phyloP scores from a whole-genome alignment of 2,329 filamentous ascomycete genomes.

The Cercospora sp. region DNA sequence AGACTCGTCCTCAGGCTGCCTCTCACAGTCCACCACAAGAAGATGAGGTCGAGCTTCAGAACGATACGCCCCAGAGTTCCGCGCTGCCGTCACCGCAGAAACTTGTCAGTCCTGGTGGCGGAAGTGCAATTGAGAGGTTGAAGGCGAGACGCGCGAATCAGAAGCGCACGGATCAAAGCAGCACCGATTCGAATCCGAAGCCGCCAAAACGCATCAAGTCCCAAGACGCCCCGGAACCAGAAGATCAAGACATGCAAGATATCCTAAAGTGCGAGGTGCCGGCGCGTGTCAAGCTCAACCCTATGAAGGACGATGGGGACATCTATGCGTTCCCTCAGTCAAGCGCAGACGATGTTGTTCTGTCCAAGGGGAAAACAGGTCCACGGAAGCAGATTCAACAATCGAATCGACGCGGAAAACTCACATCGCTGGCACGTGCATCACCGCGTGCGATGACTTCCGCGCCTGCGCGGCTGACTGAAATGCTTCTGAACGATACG shows the following conservation, averaged over 20 bases:
- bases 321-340: conserved; percentile 29
- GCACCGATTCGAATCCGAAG: conserved; percentile 8
- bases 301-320: conserved; percentile 4
- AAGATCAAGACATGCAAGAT: conserved; percentile 23
- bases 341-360: conserved; percentile 20
- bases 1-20: neutral
- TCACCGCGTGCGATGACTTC: conserved; percentile 32
- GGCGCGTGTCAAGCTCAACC: no score
- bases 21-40: neutral
- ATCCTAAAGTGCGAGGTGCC: neutral
- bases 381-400: conserved; percentile 8
- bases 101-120: conserved; percentile 9
- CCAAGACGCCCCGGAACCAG: neutral
- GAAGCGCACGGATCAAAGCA: conserved; percentile 15
- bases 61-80: neutral
- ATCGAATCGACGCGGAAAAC: conserved; percentile 18
- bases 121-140: conserved; percentile 30
- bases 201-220: conserved; percentile 24
- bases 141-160: conserved; percentile 19
- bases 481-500: conserved; percentile 33
- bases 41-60: neutral
- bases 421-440: conserved; percentile 17
- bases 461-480: conserved; percentile 34
- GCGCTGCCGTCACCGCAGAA: neutral
- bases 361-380: neutral